Conservation (phyloP, 169 alveolate species). For the Fabrea salina region DNA sequence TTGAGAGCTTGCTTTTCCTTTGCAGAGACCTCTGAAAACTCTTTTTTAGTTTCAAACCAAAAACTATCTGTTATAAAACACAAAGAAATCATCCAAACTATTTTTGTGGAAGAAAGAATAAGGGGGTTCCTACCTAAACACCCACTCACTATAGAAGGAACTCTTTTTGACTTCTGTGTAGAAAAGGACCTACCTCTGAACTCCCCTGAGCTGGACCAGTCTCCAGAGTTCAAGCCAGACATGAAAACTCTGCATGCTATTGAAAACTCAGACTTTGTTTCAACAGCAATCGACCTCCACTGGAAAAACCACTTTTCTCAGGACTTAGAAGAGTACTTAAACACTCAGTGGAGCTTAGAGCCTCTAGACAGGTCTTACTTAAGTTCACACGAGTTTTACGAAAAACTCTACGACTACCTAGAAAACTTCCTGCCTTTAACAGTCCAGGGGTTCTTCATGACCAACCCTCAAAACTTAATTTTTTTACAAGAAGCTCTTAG, state of each 20-base stretch:
- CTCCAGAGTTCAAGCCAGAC: background rate
- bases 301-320: background rate
- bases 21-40: background rate
- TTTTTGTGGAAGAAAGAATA: background rate
- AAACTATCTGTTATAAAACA: background rate
- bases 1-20: background rate
- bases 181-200: background rate
- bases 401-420: slow-evolving; percentile 10
- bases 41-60: background rate
- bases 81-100: background rate
- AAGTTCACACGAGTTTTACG: slow-evolving; percentile 18
- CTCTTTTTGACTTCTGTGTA: background rate
- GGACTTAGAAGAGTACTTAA: background rate
- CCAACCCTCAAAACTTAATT: slow-evolving; percentile 16
- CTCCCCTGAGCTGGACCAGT: background rate
- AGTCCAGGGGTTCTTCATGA: slow-evolving; percentile 11
- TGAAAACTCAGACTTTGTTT: background rate
- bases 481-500: slow-evolving; percentile 25
- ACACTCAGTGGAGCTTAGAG: slow-evolving; percentile 3
- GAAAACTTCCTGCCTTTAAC: background rate
- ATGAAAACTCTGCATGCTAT: slow-evolving; percentile 2
- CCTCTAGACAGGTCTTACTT: slow-evolving; percentile 15
- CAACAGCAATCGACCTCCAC: background rate
- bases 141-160: background rate
- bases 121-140: background rate